Evolutionary conservation across 2,329 filamentous ascomycete genomes (phyloP), one percentile per base, ranked within the genome.

Genomic region (Thyridium curvatum): DNA sequence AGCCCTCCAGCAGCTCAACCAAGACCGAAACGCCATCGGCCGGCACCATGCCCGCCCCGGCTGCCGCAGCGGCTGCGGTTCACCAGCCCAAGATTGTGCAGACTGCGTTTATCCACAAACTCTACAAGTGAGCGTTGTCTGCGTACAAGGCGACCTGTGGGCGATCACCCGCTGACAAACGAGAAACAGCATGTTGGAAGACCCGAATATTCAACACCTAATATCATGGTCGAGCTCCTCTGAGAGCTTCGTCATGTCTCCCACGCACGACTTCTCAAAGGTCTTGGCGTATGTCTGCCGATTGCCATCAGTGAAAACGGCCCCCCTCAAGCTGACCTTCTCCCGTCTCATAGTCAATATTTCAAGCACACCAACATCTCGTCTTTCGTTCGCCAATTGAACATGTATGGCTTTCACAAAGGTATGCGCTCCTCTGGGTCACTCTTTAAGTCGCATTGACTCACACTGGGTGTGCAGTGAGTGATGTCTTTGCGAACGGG

Each of bases 331-430:
- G 50, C 37, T 39, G 41, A 32, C 42, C 45, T 56, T 35, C 56
- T 43, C 12, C 32, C 44, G 36, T 49, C 37, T 43, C 46, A 33
- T 35, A 95, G 91, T 39, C 89, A 94, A 78, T 98, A 98, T 60
- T 98, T 98, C 62, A 98, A 98, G 57, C 93, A 98, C 60, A 98
- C 91, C 51, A 98, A 98, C 57, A 95, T 97, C 44, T 97, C 93
- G 10, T 97, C 93, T 1, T 98, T 98, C 60, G 93, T 98, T 36
- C 81, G 93, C 35, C 93, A 98, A 65, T 68, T 98, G 37, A 98
- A 98, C 59, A 98, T 98, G 93, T 98, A 98, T 53, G 93, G 93
- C 7, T 98, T 98, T 62, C 93, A 98, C 60, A 98, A 98, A 85
- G 90, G 90, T 94, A 51, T 34, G 58, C 53, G 15, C 16, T 38